Evolutionary conservation across 441 rosid genomes (phyloP), one percentile per base, ranked within the genome.

Genomic region (Hura crepitans): DNA sequence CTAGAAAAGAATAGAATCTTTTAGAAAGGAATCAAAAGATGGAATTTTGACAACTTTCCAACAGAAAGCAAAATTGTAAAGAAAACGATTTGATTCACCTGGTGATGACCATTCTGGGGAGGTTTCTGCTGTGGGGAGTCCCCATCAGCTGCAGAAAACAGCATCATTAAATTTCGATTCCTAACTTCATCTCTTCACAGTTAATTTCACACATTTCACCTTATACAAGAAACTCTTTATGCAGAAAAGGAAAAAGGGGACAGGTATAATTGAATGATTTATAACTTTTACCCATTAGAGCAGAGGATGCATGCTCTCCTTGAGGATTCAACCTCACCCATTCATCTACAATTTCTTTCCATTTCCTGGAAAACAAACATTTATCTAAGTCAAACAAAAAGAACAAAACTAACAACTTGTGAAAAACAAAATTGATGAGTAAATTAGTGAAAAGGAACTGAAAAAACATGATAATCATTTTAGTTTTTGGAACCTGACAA

Each of bases 331-430:
- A 68, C 78, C 80, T 87, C 76, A 95, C 96, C 97, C 97, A 92
- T 75, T 92, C 97, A 66, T 95, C 97, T n/a, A 92, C 96, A 46
- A 82, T 92, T 62, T 86, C 97, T 68, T 92, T 95, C 99, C 99
- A 95, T 80, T 92, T 95, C 81, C 97, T 94, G 82, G 63, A 74
- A 43, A 73, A 72, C 70, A 53, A 72, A 64, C 63, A 49, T 62
- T 4, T 53, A 57, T 28, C 43, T 0, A 64, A 46, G 35, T 46
- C 51, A n/a, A 56, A 22, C 13, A 39, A 25, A 61, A 28, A 10
- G 20, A 62, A 42, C 12, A 65, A 25, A 60, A 9, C 14, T 30
- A 20, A 53, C 20, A 42, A 18, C 2, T 20, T 12, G 71, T 37
- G 4, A 6, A 17, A 3, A 11, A 27, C 42, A 28, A 7, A 46